Evolutionary conservation across 2,329 filamentous ascomycete species (phyloP), one percentile per base, ranked within the genome.

Genomic region (Dactylellina parvicollis): DNA sequence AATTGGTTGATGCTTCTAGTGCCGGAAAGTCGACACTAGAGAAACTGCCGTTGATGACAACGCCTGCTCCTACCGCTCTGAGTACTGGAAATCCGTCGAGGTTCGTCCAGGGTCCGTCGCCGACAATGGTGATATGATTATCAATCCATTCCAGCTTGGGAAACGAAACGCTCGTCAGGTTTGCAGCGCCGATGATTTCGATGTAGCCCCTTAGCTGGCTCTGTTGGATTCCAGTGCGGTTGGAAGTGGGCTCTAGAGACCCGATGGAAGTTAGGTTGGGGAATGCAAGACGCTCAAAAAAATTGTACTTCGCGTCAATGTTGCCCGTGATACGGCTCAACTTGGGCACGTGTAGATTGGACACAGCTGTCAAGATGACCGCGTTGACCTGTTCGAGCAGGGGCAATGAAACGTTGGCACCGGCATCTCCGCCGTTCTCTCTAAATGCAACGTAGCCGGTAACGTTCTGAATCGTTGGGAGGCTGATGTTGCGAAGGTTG

Each of bases 41-140:
- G 24, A 69, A 69, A 3, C 34, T 22, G 7, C 64, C 64, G 28
- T 46, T 22, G 34, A 69, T 46, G 8, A 9, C 10, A 24, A 60
- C 22, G n/a, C 22, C 32, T 9, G 24, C 2, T n/a, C 54, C 44
- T 0, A 69, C 64, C 10, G 1, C 44, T 9, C 20, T 22, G 1
- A 69, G 26, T 1, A 16, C 18, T 1, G 64, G 64, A 12, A 69
- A 69, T 8, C 54, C 55, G 5, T 26, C 26, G 2, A 69, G 26
- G 20, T 18, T 20, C 2, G 9, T 54, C 54, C 64, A 60, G 18
- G 20, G n/a, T 18, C 20, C n/a, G 22, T 36, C 2, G 44, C 44
- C 46, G 8, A 52, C 40, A 5, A 67, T 59, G 7, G n/a, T 10
- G 16, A 67, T 7, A 44, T 42, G 9, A 2, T 24, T 12, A 10